Percentiles rank a stretch among this genome's conserved stretches.
Conservation (phyloP, 1,284 basidiomycete genomes). For the Rugosomyces carneus region DNA sequence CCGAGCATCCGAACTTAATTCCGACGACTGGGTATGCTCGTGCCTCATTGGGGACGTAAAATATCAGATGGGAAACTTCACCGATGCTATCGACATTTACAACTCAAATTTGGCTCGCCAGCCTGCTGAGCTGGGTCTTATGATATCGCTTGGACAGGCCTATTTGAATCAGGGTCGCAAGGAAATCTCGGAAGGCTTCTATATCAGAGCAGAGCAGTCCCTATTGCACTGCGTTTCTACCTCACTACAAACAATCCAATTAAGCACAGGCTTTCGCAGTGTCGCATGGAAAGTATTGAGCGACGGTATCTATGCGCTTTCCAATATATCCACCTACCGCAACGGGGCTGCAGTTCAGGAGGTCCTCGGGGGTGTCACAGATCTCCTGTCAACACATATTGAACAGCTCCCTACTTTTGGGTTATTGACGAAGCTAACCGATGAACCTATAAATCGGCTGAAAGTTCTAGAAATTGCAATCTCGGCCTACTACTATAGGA, state of each 20-base stretch:
- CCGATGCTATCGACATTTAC: constrained; percentile 71
- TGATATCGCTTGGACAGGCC: constrained; percentile 71
- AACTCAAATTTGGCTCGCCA: constrained; percentile 49
- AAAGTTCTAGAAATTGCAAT: constrained; percentile 55
- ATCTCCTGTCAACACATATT: constrained; percentile 33
- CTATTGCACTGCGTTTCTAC: constrained; percentile 57
- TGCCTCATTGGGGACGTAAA: constrained; percentile 88
- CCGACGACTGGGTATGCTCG: constrained; percentile 77
- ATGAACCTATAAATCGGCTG: constrained; percentile 26
- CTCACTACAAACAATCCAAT: constrained; percentile 50
- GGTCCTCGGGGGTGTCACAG: constrained; percentile 30
- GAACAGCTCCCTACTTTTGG: constrained; percentile 29
- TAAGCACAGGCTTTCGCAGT: constrained; percentile 57
- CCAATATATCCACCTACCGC: constrained; percentile 37
- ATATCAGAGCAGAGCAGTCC: constrained; percentile 68
- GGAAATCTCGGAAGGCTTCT: constrained; percentile 66
- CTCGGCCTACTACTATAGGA: constrained; percentile 67
- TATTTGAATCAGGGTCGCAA: constrained; percentile 67
- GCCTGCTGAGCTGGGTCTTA: constrained; percentile 66
- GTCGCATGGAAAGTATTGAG: constrained; percentile 85
- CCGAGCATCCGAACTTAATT: constrained; percentile 64
- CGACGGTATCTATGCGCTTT: constrained; percentile 72
- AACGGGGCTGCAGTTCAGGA: constrained; percentile 34
- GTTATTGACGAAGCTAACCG: neutral
- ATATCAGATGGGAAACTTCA: constrained; percentile 71